These are phyloP conservation scores for Xenosphaeropsis pyriputrescens DNA, from an alignment of 2,329 filamentous ascomycete genomes.

Conservation along the genomic window DNA sequence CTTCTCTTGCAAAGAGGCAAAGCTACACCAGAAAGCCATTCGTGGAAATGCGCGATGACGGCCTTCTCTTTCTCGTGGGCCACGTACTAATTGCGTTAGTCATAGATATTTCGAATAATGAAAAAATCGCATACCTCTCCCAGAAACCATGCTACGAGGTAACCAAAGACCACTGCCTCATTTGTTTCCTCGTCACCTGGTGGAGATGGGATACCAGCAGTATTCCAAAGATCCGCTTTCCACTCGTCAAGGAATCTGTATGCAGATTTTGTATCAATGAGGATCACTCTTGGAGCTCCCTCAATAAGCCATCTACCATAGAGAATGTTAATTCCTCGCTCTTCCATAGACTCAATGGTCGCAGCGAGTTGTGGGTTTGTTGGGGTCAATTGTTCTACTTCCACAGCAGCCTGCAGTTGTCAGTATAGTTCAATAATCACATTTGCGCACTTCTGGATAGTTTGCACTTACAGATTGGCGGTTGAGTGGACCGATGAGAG, in stretches of 20 bases:
- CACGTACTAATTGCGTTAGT: constrained; percentile 51
- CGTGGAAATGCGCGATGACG: constrained; percentile 96
- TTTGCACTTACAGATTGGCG: constrained; percentile 59
- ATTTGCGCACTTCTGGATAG: constrained; percentile 1
- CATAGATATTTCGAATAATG: background rate
- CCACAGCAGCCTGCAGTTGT: constrained; percentile 65
- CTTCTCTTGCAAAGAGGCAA: constrained; percentile 86
- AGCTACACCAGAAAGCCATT: constrained; percentile 93
- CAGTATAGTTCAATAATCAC: constrained; percentile 6
- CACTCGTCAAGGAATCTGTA: constrained; percentile 89
- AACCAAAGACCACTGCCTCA: constrained; percentile 94
- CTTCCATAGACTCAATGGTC: constrained; percentile 86
- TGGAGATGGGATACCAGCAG: constrained; percentile 85
- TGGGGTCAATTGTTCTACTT: constrained; percentile 87
- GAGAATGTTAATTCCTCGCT: constrained; percentile 75
- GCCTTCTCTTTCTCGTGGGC: constrained; percentile 83
- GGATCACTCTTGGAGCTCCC: constrained; percentile 59
- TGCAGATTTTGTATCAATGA: constrained; percentile 90
- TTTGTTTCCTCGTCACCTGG: constrained; percentile 89
- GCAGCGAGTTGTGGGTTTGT: constrained; percentile 63
- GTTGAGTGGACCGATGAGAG: constrained; percentile 87
- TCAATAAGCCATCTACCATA: constrained; percentile 97
- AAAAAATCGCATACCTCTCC: constrained; percentile 58
- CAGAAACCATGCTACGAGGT: constrained; percentile 93
- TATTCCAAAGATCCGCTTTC: constrained; percentile 93